phyloP scores from a whole-genome alignment of 2,329 filamentous ascomycete genomes.

The Septoria linicola region DNA sequence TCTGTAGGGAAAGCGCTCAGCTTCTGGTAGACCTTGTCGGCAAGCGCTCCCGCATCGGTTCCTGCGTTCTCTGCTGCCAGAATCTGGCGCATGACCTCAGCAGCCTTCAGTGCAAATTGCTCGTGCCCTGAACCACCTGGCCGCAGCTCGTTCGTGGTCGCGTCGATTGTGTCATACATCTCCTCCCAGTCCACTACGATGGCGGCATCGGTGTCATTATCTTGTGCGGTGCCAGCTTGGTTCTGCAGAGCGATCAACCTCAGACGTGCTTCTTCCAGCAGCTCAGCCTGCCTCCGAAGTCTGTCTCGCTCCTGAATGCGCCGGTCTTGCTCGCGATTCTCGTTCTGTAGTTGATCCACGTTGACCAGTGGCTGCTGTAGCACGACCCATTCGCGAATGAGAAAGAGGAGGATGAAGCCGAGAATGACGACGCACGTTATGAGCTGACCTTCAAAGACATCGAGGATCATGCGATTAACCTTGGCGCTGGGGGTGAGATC shows the following conservation, averaged over 20 bases:
- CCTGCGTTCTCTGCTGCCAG: conserved; percentile 23
- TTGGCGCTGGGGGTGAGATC: conserved; percentile 66
- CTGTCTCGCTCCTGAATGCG: conserved; percentile 32
- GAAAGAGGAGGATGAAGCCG: conserved; percentile 92
- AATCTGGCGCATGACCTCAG: conserved; percentile 26
- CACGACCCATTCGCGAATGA: conserved; percentile 96
- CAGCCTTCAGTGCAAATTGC: conserved; percentile 17
- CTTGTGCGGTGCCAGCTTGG: conserved; percentile 18
- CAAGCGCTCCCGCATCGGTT: conserved; percentile 22
- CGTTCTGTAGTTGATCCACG: conserved; percentile 30
- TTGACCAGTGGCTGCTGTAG: conserved; percentile 95
- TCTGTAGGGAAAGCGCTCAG: conserved; percentile 24
- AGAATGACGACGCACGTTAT: conserved; percentile 90
- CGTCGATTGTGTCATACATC: conserved; percentile 30
- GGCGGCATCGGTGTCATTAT: conserved; percentile 21
- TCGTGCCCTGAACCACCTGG: conserved; percentile 16
- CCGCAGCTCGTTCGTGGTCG: conserved; percentile 28
- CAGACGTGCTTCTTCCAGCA: conserved; percentile 31
- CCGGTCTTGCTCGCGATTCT: conserved; percentile 31
- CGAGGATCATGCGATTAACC: conserved; percentile 76
- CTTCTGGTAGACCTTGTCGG: conserved; percentile 28
- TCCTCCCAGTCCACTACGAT: conserved; percentile 29
- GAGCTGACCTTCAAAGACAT: conserved; percentile 85
- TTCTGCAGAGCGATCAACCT: conserved; percentile 31
- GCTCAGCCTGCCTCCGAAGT: conserved; percentile 30